phyloP scores from a whole-genome alignment of 345 rosid genomes.

The Zanthoxylum bungeanum region DNA sequence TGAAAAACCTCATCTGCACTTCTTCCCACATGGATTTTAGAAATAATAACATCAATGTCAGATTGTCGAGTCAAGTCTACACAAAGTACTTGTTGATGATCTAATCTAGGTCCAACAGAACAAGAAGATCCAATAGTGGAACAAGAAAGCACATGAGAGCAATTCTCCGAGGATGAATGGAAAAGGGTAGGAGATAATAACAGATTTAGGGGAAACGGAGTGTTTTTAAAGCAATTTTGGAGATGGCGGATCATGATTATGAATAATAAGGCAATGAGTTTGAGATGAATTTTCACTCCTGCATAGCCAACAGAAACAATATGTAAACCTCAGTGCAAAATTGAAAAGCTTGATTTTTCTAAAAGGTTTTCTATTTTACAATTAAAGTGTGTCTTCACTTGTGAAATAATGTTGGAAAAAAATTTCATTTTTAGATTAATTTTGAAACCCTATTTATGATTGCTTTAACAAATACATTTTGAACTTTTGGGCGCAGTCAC shows the following conservation, averaged over 20 bases:
- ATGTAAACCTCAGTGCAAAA: not conserved
- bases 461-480: not conserved
- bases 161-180: conserved; percentile 16
- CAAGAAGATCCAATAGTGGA: conserved; percentile 22
- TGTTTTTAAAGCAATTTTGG: conserved; percentile 18
- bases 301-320: conserved; percentile 8
- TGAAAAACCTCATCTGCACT: conserved; percentile 47
- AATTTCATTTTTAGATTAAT: not conserved
- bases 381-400: not conserved
- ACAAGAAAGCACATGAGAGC: conserved; percentile 19
- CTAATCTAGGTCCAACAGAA: not conserved
- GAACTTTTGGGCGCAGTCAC: too few relatives aligned
- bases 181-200: conserved; percentile 15
- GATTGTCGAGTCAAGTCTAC: conserved; percentile 13
- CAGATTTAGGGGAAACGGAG: conserved; percentile 18
- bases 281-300: conserved; percentile 10
- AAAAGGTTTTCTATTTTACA: too few relatives aligned
- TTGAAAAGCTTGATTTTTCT: not conserved
- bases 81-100: conserved; percentile 11
- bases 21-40: conserved; percentile 32
- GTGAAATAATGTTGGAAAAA: not conserved
- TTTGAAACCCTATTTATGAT: not conserved
- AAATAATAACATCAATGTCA: conserved; percentile 30
- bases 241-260: conserved; percentile 33
- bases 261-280: not conserved